phyloP scores from a whole-genome alignment of 148 eudicot genomes.

The Rhododendron molle region DNA sequence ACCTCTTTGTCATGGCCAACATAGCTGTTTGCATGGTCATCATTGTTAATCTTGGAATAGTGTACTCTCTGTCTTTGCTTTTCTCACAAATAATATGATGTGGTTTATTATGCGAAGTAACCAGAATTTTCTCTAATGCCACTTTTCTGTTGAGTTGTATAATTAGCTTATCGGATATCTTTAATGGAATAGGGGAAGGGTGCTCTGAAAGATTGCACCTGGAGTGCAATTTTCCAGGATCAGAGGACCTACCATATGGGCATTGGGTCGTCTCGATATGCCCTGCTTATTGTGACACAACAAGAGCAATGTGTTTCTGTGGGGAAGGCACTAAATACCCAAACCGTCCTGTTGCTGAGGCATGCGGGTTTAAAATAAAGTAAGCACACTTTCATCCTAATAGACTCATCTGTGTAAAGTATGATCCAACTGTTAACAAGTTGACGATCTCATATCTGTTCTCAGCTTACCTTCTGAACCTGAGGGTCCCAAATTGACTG shows the following conservation, averaged over 20 bases:
- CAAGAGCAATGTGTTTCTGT: slow-evolving; percentile 97
- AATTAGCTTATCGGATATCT: slow-evolving; percentile 6
- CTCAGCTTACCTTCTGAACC: slow-evolving; percentile 54
- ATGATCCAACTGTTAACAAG: neutral
- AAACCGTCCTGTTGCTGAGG: slow-evolving; percentile 81
- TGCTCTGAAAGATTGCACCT: slow-evolving; percentile 55
- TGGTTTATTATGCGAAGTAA: neutral
- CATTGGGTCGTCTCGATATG: slow-evolving; percentile 85
- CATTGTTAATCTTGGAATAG: neutral
- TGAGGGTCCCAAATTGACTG: slow-evolving; percentile 37
- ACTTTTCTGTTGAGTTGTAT: neutral
- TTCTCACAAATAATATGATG: neutral
- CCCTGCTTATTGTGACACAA: slow-evolving; percentile 71
- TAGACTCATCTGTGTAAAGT: neutral
- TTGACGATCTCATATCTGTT: slow-evolving; percentile 10
- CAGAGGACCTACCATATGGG: slow-evolving; percentile 68
- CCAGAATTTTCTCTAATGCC: neutral
- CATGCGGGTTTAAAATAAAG: slow-evolving; percentile 79
- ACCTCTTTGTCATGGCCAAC: neutral
- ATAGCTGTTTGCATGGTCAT: neutral
- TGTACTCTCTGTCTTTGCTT: neutral
- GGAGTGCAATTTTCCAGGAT: slow-evolving; percentile 64
- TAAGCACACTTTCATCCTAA: slow-evolving; percentile 27
- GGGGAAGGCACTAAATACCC: slow-evolving; percentile 95
- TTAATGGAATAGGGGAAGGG: slow-evolving; percentile 52